These are phyloP conservation scores for Wallemia hederae DNA, from an alignment of 1,284 basidiomycete species.

Conservation along the genomic window DNA sequence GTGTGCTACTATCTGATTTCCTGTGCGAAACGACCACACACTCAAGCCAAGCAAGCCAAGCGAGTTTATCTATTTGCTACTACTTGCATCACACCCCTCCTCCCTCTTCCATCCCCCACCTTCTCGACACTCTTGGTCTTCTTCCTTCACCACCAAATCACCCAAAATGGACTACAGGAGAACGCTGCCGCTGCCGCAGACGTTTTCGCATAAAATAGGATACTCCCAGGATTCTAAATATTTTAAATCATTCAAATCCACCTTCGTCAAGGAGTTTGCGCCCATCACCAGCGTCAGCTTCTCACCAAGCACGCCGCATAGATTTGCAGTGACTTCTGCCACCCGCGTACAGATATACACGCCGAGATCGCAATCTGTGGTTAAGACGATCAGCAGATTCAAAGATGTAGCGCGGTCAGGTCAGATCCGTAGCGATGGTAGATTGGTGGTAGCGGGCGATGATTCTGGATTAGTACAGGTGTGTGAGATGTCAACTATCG, in stretches of 20 bases:
- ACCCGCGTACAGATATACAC: constrained; percentile 87
- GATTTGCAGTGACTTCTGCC: constrained; percentile 82
- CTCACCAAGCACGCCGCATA: constrained; percentile 50
- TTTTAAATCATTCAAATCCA: constrained; percentile 52
- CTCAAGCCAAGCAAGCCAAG: too few relatives aligned
- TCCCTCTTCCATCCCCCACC: background rate
- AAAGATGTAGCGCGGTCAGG: constrained; percentile 80
- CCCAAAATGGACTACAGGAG: background rate
- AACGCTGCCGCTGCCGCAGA: constrained; percentile 10
- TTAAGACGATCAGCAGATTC: constrained; percentile 85
- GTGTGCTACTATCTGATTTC: too few relatives aligned
- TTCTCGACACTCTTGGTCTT: background rate
- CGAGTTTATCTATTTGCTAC: too few relatives aligned
- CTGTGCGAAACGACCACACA: too few relatives aligned
- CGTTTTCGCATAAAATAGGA: background rate
- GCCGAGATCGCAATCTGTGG: constrained; percentile 74
- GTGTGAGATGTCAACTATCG: constrained; percentile 7
- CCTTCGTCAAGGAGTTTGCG: constrained; percentile 80
- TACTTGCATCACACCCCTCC: too few relatives aligned
- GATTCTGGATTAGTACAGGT: constrained; percentile 81
- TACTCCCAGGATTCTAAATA: constrained; percentile 46
- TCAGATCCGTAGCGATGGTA: constrained; percentile 66
- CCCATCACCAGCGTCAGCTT: constrained; percentile 79
- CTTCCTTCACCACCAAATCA: background rate
- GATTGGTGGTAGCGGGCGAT: constrained; percentile 78